A percentile compares a stretch with the other conserved stretches of the same genome.
Evolutionary conservation across 2,329 filamentous ascomycete species (phyloP).

Genomic region (Fusarium sp.): DNA sequence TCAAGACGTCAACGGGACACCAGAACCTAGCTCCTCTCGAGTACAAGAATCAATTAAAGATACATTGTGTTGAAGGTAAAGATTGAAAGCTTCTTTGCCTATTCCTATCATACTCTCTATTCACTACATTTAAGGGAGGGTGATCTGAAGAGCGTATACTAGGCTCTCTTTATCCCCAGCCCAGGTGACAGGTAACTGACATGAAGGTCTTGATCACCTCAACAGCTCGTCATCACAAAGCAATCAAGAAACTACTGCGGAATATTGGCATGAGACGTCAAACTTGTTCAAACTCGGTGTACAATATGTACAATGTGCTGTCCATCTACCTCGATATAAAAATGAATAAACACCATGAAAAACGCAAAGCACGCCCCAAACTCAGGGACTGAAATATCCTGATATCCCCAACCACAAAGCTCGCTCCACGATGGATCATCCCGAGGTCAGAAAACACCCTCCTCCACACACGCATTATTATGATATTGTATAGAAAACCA

Average conservation of each 20-base stretch:
- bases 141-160: not conserved
- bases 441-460: constrained; percentile 26
- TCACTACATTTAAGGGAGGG: not conserved
- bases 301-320: constrained; percentile 38
- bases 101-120: not conserved
- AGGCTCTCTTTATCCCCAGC: not conserved
- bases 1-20: not conserved
- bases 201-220: not conserved
- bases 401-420: constrained; percentile 11
- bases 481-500: constrained; percentile 35
- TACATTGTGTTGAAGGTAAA: not conserved
- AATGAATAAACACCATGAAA: constrained; percentile 34
- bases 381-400: constrained; percentile 21
- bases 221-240: not conserved
- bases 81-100: not conserved
- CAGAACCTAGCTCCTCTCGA: not conserved
- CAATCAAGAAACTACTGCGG: not conserved
- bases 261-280: constrained; percentile 8
- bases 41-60: not conserved
- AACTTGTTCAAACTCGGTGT: constrained; percentile 42
- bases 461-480: constrained; percentile 35
- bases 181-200: not conserved
- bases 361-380: constrained; percentile 8
- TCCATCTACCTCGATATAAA: constrained; percentile 30
- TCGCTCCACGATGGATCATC: constrained; percentile 28